A percentile compares a stretch with the other conserved stretches of the same genome.
Conservation (phyloP, 192 early-diverging fungal species). For the Kickxella alabastrina region DNA sequence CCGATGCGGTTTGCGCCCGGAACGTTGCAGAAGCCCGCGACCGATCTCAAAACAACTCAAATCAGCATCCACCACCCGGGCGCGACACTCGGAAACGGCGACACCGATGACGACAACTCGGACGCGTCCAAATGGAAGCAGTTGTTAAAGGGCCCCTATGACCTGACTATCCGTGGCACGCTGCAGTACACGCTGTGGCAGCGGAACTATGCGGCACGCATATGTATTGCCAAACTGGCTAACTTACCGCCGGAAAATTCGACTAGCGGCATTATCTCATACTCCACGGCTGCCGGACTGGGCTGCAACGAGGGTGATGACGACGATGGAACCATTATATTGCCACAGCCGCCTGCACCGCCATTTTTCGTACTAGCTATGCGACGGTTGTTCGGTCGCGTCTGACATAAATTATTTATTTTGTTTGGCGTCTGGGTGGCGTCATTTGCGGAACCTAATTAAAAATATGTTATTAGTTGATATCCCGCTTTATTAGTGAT, state of each 20-base stretch:
- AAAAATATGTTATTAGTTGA: not conserved
- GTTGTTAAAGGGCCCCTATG: slow-evolving; percentile 48
- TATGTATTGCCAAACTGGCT: slow-evolving; percentile 52
- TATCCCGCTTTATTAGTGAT: too few relatives aligned
- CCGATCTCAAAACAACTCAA: slow-evolving; percentile 38
- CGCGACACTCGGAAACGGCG: slow-evolving; percentile 24
- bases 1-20: slow-evolving; percentile 47
- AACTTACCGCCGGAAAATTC: slow-evolving; percentile 41
- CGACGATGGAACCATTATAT: slow-evolving; percentile 38
- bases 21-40: slow-evolving; percentile 24
- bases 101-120: slow-evolving; percentile 22
- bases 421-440: too few relatives aligned
- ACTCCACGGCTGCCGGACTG: slow-evolving; percentile 25
- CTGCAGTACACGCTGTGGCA: slow-evolving; percentile 54
- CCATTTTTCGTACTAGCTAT: slow-evolving; percentile 4
- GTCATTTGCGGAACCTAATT: not conserved
- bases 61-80: slow-evolving; percentile 50
- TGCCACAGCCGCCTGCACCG: slow-evolving; percentile 30
- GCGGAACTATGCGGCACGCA: slow-evolving; percentile 48
- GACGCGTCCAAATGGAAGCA: slow-evolving; percentile 43
- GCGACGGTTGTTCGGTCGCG: not conserved
- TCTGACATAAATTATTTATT: not conserved
- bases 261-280: slow-evolving; percentile 1
- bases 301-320: slow-evolving; percentile 44
- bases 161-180: slow-evolving; percentile 53